Percentiles rank a stretch among this genome's conserved stretches.
These are phyloP conservation scores for Dioscorea dumetorum DNA, from an alignment of 106 monocot species.

Conservation along the genomic window DNA sequence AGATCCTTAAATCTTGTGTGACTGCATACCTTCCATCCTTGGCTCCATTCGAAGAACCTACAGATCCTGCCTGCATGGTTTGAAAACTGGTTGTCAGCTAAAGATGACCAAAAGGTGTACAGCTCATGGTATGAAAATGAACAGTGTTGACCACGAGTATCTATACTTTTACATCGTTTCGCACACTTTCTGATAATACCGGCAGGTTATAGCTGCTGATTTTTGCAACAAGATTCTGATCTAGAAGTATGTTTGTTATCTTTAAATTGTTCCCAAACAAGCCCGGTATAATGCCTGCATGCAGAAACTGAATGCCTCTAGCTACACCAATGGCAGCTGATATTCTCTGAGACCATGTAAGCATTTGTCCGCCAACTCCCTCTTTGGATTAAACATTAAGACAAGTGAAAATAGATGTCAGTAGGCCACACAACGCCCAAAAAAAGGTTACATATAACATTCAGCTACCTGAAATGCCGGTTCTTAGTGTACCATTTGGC, in stretches of 20 bases:
- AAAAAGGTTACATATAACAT: neutral
- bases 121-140: neutral
- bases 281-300: slow-evolving; percentile 86
- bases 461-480: slow-evolving; percentile 55
- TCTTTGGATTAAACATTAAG: slow-evolving; percentile 12
- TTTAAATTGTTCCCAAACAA: slow-evolving; percentile 68
- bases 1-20: too few species aligned
- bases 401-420: neutral
- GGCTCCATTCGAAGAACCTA: slow-evolving; percentile 28
- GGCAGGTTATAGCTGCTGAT: slow-evolving; percentile 87
- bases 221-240: slow-evolving; percentile 83
- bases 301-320: slow-evolving; percentile 85
- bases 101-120: too few species aligned
- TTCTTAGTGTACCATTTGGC: slow-evolving; percentile 77
- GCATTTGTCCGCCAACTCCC: slow-evolving; percentile 39
- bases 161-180: slow-evolving; percentile 17
- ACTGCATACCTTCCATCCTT: slow-evolving; percentile 52
- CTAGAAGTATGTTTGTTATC: slow-evolving; percentile 69
- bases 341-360: slow-evolving; percentile 85
- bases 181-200: slow-evolving; percentile 43
- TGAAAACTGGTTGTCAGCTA: slow-evolving; percentile 1
- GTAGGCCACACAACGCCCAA: neutral
- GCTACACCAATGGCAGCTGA: slow-evolving; percentile 75
- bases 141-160: slow-evolving; percentile 6
- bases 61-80: slow-evolving; percentile 32